Base-by-base conservation (phyloP, 2,329 filamentous ascomycete species). In the Cercospora nicotianae region DNA sequence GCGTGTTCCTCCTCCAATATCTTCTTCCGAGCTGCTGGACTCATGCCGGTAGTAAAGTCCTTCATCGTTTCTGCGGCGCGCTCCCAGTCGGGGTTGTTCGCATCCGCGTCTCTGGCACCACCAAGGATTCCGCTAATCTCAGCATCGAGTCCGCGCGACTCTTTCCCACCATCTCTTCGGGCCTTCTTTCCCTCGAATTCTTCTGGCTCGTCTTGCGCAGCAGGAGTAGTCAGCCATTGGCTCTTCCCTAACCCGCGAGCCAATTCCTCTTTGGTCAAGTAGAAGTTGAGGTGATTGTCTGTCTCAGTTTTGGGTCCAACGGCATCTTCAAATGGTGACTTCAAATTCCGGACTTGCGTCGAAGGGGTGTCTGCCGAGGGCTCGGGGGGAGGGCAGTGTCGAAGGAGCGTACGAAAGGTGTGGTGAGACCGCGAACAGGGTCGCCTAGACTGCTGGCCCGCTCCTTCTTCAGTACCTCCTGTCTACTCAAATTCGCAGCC, bases 391-490 rank as follows among this genome's bases (percentile, higher is more conserved):
- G 72, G 23, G 86, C 89, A 9, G 86, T 87, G 76, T 92, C 90
- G 74, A 97, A 89, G 3, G 92, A 94, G 80, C 92, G 86, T 75
- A 97, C 82, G 77, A 97, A 97, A 31, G 93, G 87, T 16, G 95
- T 97, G 42, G 86, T 81, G 68, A 89, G 85, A 76, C 94, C 95
- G 74, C 90, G 87, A 71, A 99, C 84, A 0, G 93, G 91, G 79
- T 96, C 87, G 61, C 94, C 94, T 72, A 90, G 84, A 57, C 85
- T 84, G 58, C 84, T 84, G 67, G 87, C 84, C 67, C 92, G 88
- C 77, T 89, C 83, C 71, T 87, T 82, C 68, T 87, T 80, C 65
- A 98, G 86, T 70, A 89, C 88, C 70, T 87, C 84, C 75, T 90
- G 92, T 62, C 92, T 89, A 76, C 90, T 87, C 57, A 94, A 79